phyloP scores from a whole-genome alignment of 2,329 filamentous ascomycete species.

The Calonectria crousiana region DNA sequence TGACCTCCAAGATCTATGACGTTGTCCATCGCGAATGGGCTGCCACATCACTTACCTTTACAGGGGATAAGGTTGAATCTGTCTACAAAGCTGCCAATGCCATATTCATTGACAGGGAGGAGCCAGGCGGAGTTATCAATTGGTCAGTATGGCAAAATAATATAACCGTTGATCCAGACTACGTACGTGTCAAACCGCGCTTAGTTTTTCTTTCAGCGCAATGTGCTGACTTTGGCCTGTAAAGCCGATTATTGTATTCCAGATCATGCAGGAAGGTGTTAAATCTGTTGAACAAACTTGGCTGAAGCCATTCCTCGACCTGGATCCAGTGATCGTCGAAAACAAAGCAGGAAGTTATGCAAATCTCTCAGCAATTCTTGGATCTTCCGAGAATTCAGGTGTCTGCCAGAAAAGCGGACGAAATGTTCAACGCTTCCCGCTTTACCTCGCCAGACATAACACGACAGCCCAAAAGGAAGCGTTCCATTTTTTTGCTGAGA shows the following conservation, averaged over 20 bases:
- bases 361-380: slow-evolving; percentile 33
- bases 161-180: slow-evolving; percentile 24
- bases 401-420: slow-evolving; percentile 39
- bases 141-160: slow-evolving; percentile 50
- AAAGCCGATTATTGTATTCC: slow-evolving; percentile 56
- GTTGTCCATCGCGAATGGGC: slow-evolving; percentile 40
- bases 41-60: slow-evolving; percentile 56
- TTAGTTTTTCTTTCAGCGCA: too few species aligned
- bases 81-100: slow-evolving; percentile 61
- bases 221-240: not conserved
- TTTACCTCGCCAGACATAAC: slow-evolving; percentile 37
- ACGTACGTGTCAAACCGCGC: slow-evolving; percentile 29
- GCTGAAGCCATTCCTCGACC: slow-evolving; percentile 57
- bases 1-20: slow-evolving; percentile 48
- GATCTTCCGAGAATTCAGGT: slow-evolving; percentile 18
- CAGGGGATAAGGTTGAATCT: slow-evolving; percentile 61
- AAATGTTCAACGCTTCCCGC: slow-evolving; percentile 39
- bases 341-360: slow-evolving; percentile 38
- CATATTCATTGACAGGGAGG: slow-evolving; percentile 53
- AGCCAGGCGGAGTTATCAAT: slow-evolving; percentile 59
- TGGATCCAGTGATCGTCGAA: slow-evolving; percentile 52
- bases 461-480: slow-evolving; percentile 29
- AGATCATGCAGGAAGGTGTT: slow-evolving; percentile 59
- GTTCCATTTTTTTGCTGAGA: slow-evolving; percentile 30
- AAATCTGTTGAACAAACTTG: slow-evolving; percentile 53